Evolutionary conservation across 2,329 filamentous ascomycete species (phyloP), one percentile per base, ranked within the genome.

Genomic region (Rutstroemia sp.): DNA sequence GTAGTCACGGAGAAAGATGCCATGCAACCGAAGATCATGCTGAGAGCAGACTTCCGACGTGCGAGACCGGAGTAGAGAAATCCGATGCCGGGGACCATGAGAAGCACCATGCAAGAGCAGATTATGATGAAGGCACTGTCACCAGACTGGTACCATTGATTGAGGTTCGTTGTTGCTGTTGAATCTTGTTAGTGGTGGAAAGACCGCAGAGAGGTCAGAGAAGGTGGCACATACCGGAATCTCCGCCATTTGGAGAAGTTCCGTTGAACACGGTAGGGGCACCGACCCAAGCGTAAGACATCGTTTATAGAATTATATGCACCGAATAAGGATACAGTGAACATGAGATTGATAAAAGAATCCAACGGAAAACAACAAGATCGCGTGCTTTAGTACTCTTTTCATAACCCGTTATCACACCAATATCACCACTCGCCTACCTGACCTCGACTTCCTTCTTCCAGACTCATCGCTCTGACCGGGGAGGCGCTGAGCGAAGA

Each of bases 41-140:
- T 96, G 46, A 99, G 81, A 30, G 94, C 94, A 5, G 94, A 97
- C 78, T 99, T 99, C 78, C 94, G 84, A 63, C 94, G 87, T 17
- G 94, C 92, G 64, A 97, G 86, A 64, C 94, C 94, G 14, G 92
- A 96, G 77, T 99, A 99, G 63, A 99, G 84, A 75, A 99, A 96
- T 56, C 90, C 92, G 66, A 99, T 92, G 67, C 94, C 94, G 27
- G 94, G 94, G 30, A 97, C 80, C 94, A 97, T 99, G 74, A 96
- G 76, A 76, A 97, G 75, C 62, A 97, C 92, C 87, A 97, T 95
- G 71, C 89, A 92, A 59, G 92, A 83, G 59, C 88, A 80, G 67
- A 97, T 73, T 72, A 97, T 80, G 73, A 97, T 97, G 77, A 89
- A 97, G 70, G 92, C 89, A 75, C 92, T 87, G 73, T 99, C 94